Base-by-base conservation (phyloP, 495 filamentous ascomycete genomes). In the Penicillium crystallinum region DNA sequence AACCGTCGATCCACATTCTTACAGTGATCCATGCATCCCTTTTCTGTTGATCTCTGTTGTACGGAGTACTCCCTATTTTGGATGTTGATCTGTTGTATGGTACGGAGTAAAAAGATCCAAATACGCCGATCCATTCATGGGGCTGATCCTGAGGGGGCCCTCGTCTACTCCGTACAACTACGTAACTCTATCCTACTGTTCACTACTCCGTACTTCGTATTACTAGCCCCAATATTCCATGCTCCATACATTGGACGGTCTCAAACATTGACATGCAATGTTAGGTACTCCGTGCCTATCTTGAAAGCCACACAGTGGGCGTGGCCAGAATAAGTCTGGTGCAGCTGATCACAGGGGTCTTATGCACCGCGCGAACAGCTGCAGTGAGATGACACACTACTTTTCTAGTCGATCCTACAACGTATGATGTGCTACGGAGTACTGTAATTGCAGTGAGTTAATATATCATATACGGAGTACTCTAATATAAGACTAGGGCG, bases 311-410 rank as follows among this genome's bases (percentile, higher is more conserved):
- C 44, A 9, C 15, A 10, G 33, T 6, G n/a, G 12, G 3, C 43
- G 31, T 34, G 31, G 42, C 38, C 27, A 61, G 39, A 36, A 50
- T 49, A 49, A 50, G 57, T 48, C 57, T 57, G 38, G 36, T 53
- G 57, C 60, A 59, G 57, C 51, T 49, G 33, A 55, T 49, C 18
- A 38, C 55, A 53, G 52, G 57, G 55, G 52, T 11, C 49, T 41
- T 58, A 45, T 58, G 52, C 58, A 53, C 27, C 31, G 31, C 37
- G 37, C 56, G 48, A 46, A 43, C 23, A 44, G 17, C 49, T 56
- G 61, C 61, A 58, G 57, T 61, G 46, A 63, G 61, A 58, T 58
- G 55, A 49, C 52, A 63, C 60, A 62, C 49, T 15, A 23, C 2
- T 31, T 43, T 27, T 31, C 33, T 27, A 17, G 23, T 38, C 48